A percentile compares a stretch with the other conserved stretches of the same genome.
Conservation (phyloP, 345 rosid species). For the Melaleuca alternifolia region DNA sequence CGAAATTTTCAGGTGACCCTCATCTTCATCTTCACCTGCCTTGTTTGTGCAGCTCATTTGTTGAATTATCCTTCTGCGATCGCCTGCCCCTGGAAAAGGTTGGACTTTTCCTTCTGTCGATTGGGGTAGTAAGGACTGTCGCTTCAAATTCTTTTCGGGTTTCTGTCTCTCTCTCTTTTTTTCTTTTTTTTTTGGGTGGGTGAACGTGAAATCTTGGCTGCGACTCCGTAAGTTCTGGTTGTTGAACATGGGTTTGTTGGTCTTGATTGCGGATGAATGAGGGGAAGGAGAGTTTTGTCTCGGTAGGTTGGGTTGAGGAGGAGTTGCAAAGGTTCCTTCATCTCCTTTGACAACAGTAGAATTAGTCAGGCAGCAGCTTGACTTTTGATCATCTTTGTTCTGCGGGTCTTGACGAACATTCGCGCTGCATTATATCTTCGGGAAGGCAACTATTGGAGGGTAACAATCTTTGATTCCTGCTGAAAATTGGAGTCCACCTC, state of each 20-base stretch:
- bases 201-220: background rate
- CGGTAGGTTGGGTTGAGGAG: background rate
- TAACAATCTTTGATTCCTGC: background rate
- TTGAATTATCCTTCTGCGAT: background rate
- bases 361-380: background rate
- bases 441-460: background rate
- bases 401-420: background rate
- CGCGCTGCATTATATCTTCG: background rate
- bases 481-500: background rate
- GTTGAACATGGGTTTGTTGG: background rate
- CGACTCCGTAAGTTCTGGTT: background rate
- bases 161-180: background rate
- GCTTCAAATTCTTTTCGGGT: background rate
- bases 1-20: background rate
- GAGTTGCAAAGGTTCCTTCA: background rate
- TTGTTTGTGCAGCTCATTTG: background rate
- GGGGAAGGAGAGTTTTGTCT: background rate
- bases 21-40: background rate
- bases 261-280: background rate
- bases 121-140: background rate
- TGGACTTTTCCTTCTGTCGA: background rate
- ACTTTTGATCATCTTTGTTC: background rate
- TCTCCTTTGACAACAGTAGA: background rate
- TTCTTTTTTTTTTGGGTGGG: background rate
- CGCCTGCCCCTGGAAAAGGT: background rate